These are phyloP conservation scores for Mycena crocata DNA, from an alignment of 768 basidiomycete genomes.

Conservation along the genomic window DNA sequence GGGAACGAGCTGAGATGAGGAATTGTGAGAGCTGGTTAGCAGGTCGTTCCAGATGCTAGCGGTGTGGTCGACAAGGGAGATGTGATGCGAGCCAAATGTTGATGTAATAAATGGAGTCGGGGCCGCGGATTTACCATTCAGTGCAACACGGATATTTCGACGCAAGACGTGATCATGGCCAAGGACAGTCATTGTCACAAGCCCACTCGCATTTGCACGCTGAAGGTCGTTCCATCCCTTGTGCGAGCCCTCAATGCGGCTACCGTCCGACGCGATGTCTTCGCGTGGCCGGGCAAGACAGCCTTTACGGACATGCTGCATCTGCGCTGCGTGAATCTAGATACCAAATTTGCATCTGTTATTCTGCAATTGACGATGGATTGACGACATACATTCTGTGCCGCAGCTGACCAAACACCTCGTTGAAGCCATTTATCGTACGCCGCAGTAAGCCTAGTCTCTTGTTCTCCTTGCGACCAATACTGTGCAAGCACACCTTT, in stretches of 20 bases:
- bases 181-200: constrained; percentile 39
- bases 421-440: too few relatives aligned
- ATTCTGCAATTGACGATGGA: neutral
- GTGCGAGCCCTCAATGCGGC: too few relatives aligned
- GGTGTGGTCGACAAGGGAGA: too few relatives aligned
- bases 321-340: too few relatives aligned
- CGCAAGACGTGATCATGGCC: too few relatives aligned
- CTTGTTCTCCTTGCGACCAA: constrained; percentile 18
- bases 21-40: neutral
- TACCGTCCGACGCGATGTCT: constrained; percentile 40
- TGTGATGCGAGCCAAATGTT: constrained; percentile 39
- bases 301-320: constrained; percentile 42
- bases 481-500: constrained; percentile 7
- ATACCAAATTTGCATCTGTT: constrained; percentile 27
- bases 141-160: constrained; percentile 32
- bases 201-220: constrained; percentile 35
- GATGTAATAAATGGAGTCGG: constrained; percentile 23
- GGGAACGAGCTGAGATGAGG: neutral
- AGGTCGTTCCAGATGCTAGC: constrained; percentile 21
- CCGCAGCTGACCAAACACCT: constrained; percentile 37
- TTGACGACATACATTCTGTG: constrained; percentile 23
- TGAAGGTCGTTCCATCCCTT: constrained; percentile 43
- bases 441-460: neutral
- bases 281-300: constrained; percentile 36
- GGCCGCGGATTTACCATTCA: neutral